phyloP scores from a whole-genome alignment of 1,284 basidiomycete genomes.

The Singerocomus inundabilis region DNA sequence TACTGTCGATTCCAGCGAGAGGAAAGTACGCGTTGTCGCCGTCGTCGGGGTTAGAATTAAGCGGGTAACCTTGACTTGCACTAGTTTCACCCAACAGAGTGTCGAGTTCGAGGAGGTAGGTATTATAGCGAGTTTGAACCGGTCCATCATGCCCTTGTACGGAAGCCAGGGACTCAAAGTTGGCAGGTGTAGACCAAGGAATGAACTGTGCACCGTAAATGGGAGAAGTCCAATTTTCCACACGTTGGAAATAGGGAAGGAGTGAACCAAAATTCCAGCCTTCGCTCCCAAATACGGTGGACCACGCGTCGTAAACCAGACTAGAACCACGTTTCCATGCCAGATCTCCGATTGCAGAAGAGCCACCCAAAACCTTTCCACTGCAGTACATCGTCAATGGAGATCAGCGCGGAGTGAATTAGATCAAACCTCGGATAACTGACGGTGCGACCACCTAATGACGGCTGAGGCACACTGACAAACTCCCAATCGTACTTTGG shows the following conservation, averaged over 20 bases:
- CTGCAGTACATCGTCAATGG: not conserved
- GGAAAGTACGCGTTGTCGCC: not conserved
- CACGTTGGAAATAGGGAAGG: slow-evolving; percentile 1
- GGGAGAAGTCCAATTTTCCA: slow-evolving; percentile 2
- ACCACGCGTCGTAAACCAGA: not conserved
- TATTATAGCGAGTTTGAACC: not conserved
- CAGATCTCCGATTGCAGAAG: slow-evolving; percentile 3
- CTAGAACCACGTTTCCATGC: slow-evolving; percentile 1
- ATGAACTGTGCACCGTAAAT: not conserved
- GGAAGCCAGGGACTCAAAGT: not conserved
- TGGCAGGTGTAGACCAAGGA: not conserved
- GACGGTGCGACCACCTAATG: not conserved
- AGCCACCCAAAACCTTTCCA: slow-evolving; percentile 6
- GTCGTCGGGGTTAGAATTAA: not conserved
- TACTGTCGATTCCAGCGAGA: not conserved
- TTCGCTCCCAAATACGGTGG: slow-evolving; percentile 1
- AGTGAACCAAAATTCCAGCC: slow-evolving; percentile 2
- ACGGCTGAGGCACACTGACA: not conserved
- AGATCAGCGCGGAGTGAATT: not conserved
- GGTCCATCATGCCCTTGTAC: not conserved
- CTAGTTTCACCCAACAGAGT: not conserved
- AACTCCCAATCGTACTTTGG: slow-evolving; percentile 4
- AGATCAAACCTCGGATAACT: not conserved
- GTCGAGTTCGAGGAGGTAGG: not conserved
- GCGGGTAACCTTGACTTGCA: not conserved